These are phyloP conservation scores for Populus deltoides DNA, from an alignment of 345 rosid genomes.

Conservation along the genomic window DNA sequence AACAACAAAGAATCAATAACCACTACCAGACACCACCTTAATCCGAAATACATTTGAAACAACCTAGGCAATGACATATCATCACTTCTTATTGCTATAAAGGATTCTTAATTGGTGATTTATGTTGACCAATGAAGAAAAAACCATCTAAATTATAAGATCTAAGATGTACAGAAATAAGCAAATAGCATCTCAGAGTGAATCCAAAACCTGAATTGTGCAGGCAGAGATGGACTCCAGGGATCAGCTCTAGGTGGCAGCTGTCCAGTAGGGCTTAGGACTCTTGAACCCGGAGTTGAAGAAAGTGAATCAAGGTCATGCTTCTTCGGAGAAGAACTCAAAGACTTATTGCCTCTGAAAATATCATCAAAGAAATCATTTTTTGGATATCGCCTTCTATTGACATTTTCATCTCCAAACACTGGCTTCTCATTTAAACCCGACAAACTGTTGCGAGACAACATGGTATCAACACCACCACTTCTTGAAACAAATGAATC, in stretches of 20 bases:
- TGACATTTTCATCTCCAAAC: conserved; percentile 57
- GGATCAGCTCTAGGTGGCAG: conserved; percentile 52
- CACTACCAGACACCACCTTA: neutral
- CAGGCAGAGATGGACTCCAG: conserved; percentile 38
- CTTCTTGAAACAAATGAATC: conserved; percentile 21
- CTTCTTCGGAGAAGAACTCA: conserved; percentile 49
- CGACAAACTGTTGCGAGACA: conserved; percentile 35
- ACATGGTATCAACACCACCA: conserved; percentile 16
- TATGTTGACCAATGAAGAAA: neutral
- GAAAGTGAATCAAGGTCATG: conserved; percentile 41
- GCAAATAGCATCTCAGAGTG: neutral
- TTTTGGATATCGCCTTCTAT: conserved; percentile 36
- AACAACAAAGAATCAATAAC: neutral
- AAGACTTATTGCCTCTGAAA: conserved; percentile 47
- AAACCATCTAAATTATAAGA: neutral
- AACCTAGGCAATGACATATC: neutral
- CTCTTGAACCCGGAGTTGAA: conserved; percentile 50
- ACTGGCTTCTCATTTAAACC: conserved; percentile 60
- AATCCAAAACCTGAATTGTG: conserved; percentile 65
- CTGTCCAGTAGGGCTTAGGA: conserved; percentile 54
- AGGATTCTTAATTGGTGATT: neutral
- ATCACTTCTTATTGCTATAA: neutral
- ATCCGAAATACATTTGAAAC: neutral
- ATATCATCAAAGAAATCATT: conserved; percentile 76
- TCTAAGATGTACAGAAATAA: neutral